Percentiles rank a stretch among this genome's conserved stretches.
These are phyloP conservation scores for Mychonastes homosphaera DNA, from an alignment of 139 green algal genomes.

Conservation along the genomic window DNA sequence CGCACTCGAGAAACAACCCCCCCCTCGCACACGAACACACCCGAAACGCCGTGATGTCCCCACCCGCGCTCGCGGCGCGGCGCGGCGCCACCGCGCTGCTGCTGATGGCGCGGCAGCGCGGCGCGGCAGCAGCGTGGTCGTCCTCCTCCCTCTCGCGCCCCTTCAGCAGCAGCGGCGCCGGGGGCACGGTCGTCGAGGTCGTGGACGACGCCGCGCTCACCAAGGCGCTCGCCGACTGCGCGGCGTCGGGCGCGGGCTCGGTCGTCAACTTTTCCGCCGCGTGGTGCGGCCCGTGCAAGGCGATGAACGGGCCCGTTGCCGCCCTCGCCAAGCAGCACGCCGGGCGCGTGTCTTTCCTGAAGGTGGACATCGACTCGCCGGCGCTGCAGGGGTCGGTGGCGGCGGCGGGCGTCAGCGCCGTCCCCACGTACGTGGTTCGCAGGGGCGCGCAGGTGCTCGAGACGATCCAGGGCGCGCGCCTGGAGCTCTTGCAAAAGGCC, in stretches of 20 bases:
- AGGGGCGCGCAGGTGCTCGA: constrained; percentile 22
- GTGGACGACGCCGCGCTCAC: no score
- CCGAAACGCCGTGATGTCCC: no score
- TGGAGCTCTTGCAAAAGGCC: constrained; percentile 24
- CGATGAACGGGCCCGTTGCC: constrained; percentile 40
- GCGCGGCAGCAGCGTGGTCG: no score
- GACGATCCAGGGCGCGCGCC: constrained; percentile 45
- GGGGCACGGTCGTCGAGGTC: no score
- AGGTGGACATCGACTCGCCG: constrained; percentile 60
- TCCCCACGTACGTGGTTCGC: constrained; percentile 47
- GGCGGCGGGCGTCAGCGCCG: constrained; percentile 35
- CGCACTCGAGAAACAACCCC: no score
- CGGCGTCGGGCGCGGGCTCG: constrained; percentile 2
- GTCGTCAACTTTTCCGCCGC: constrained; percentile 22
- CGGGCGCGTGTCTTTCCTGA: constrained; percentile 43
- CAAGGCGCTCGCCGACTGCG: no score
- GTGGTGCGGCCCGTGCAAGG: constrained; percentile 27
- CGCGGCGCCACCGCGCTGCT: no score
- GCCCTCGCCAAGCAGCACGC: constrained; percentile 23
- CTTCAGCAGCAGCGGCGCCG: no score
- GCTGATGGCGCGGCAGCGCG: no score
- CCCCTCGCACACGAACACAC: no score
- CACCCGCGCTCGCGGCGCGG: no score
- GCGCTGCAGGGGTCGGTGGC: constrained; percentile 22
- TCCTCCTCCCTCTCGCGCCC: no score